Evolutionary conservation across 805 yeast species (phyloP).

Genomic region (Jamesozyma rosinii): DNA sequence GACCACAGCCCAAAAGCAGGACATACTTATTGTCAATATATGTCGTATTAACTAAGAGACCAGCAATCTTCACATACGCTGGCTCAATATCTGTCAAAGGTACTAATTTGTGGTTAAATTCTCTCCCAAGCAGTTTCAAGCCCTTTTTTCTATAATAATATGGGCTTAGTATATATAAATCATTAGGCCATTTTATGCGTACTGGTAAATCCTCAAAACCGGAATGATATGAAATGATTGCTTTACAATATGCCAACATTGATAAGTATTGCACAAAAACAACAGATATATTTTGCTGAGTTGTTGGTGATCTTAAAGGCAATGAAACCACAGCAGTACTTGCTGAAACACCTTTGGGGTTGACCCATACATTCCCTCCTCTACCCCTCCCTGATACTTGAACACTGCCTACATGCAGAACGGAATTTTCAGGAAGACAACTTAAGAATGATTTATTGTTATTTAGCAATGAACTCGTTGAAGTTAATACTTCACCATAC

Average conservation of each 20-base stretch:
- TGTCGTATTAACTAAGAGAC: conserved; percentile 75
- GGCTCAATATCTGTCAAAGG: conserved; percentile 48
- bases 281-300: conserved; percentile 44
- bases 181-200: conserved; percentile 94
- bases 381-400: conserved; percentile 92
- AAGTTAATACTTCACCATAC: conserved; percentile 84
- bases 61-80: conserved; percentile 68
- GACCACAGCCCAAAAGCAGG: conserved; percentile 77
- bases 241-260: conserved; percentile 74
- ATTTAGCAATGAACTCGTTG: conserved; percentile 75
- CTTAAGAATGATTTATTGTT: conserved; percentile 52
- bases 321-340: conserved; percentile 61
- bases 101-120: conserved; percentile 26
- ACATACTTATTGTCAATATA: conserved; percentile 50
- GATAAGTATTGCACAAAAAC: conserved; percentile 83
- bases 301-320: conserved; percentile 34
- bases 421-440: conserved; percentile 32
- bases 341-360: conserved; percentile 87
- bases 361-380: conserved; percentile 91
- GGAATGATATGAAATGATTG: conserved; percentile 48
- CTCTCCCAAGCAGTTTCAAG: conserved; percentile 16
- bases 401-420: conserved; percentile 51
- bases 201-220: conserved; percentile 73
- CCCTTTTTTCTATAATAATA: conserved; percentile 36
- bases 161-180: conserved; percentile 67